Conservation (phyloP, 2,329 filamentous ascomycete genomes). For the Cercospora zeina region DNA sequence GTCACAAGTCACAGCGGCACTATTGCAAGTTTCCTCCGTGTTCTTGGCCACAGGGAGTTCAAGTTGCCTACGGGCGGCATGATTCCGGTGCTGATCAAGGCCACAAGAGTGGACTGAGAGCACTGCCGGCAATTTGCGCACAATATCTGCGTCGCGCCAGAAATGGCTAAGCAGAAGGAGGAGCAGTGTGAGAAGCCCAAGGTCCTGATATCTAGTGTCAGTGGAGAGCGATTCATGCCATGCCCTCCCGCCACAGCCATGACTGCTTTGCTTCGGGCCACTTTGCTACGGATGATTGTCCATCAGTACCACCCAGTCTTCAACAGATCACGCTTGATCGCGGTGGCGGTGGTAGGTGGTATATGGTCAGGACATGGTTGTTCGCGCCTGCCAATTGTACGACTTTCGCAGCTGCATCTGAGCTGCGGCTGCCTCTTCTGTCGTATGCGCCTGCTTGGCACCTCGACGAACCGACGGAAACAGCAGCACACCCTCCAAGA, state of each 20-base stretch:
- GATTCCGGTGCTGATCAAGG: constrained; percentile 54
- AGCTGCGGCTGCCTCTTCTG: neutral
- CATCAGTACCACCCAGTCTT: neutral
- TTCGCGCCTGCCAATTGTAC: neutral
- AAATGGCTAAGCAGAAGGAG: neutral
- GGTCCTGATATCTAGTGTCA: neutral
- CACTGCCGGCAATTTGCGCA: neutral
- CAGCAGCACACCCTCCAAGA: neutral
- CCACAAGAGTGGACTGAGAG: constrained; percentile 24
- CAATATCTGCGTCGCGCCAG: neutral
- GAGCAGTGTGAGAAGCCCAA: neutral
- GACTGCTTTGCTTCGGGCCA: neutral
- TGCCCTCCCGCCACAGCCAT: too few species aligned
- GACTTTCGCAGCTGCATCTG: neutral
- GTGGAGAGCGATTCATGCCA: too few species aligned
- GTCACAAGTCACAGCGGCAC: constrained; percentile 61
- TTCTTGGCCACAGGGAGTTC: constrained; percentile 50
- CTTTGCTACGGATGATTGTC: neutral
- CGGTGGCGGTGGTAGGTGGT: too few species aligned
- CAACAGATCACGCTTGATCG: neutral
- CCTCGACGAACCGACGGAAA: neutral
- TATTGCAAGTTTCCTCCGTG: constrained; percentile 56
- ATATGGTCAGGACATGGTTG: neutral
- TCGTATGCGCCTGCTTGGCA: neutral
- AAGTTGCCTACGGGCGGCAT: constrained; percentile 52